Base-by-base conservation (phyloP, 2,329 filamentous ascomycete species). In the Exophiala sideris region DNA sequence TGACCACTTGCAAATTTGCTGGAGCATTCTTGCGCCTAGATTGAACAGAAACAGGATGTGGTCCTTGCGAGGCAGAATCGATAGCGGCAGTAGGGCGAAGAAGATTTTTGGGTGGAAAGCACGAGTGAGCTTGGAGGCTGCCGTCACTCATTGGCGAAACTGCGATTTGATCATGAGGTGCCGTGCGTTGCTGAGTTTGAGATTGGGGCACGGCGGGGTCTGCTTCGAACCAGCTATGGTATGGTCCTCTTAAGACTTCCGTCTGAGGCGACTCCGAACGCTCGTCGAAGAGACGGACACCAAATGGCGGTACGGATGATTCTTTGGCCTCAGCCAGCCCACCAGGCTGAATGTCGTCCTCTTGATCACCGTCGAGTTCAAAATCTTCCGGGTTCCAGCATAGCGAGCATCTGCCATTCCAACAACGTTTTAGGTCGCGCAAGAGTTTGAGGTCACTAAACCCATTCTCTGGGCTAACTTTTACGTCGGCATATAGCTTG, bases 361-460 rank as follows among this genome's bases (percentile, higher is more conserved):
- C 83, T 3, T 84, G 77, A 11, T 78, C 80, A 10, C 83, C 75
- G 41, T 82, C 79, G 1, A 78, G 74, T 60, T 86, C 79, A 34
- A 85, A 85, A 44, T 89, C 83, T 0, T 83, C 76, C 0, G 81
- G 81, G 58, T 95, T 89, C 92, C 94, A 99, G 68, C 91, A 96
- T 51, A 91, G 75, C 0, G 88, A 85, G 68, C 91, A 97, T 16
- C 94, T 89, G 48, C 91, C 83, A 68, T 91, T 86, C 94, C 94
- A 99, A 68, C 94, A 97, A 68, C 96, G 95, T 71, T 99, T 99
- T 58, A 99, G 76, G 71, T 99, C 94, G 29, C 87, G 85, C 34
- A 99, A 78, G 61, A 97, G 95, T 70, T 96, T 96, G 55, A 95
- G 70, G 64, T 87, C 84, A 45, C 83, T 84, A 49, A 75, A 77